Conservation (phyloP, 2,329 filamentous ascomycete genomes). For the Cryphonectria radicalis region DNA sequence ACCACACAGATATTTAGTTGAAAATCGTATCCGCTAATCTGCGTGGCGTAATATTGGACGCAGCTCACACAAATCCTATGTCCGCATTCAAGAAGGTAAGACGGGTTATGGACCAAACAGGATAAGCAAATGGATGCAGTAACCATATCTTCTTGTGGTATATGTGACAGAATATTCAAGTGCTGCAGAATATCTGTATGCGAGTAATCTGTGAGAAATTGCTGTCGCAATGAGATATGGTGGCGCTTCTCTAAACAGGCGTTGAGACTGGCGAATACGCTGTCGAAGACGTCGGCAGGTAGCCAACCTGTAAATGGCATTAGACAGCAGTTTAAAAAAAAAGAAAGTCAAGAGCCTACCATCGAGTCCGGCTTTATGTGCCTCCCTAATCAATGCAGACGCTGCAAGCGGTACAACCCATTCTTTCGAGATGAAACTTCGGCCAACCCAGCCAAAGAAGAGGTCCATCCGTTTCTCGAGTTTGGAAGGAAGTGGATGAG, state of each 20-base stretch:
- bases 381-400: not conserved
- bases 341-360: not conserved
- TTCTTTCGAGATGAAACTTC: not conserved
- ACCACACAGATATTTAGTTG: not conserved
- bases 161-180: not conserved
- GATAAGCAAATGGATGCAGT: not conserved
- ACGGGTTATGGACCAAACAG: not conserved
- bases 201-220: not conserved
- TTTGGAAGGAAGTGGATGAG: not conserved
- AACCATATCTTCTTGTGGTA: not conserved
- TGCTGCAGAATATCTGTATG: not conserved
- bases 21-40: not conserved
- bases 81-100: not conserved
- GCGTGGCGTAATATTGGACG: not conserved
- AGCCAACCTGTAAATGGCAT: not conserved
- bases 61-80: not conserved
- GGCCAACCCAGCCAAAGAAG: not conserved
- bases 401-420: not conserved
- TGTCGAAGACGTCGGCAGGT: not conserved
- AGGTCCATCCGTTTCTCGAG: not conserved
- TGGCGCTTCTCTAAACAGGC: not conserved
- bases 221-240: not conserved
- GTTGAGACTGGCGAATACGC: not conserved
- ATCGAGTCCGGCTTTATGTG: not conserved
- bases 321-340: not conserved